phyloP scores from a whole-genome alignment of 805 yeast genomes.

The Maudiozyma bulderi region DNA sequence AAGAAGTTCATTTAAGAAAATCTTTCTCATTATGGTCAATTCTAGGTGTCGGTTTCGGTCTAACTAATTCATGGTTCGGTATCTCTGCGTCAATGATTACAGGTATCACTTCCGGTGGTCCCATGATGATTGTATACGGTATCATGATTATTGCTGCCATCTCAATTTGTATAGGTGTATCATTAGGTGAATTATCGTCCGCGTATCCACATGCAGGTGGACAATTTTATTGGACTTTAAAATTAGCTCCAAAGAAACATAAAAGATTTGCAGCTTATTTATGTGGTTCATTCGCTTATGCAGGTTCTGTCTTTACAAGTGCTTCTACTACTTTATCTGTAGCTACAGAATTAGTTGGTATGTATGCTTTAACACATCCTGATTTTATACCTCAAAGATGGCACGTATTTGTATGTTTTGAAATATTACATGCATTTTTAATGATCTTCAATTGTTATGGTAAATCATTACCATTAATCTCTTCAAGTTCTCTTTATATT shows the following conservation, averaged over 20 bases:
- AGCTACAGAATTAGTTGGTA: conserved; percentile 46
- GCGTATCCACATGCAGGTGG: conserved; percentile 60
- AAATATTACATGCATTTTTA: conserved; percentile 37
- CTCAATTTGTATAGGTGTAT: conserved; percentile 41
- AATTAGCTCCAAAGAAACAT: conserved; percentile 40
- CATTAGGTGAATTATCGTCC: conserved; percentile 45
- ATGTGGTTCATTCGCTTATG: conserved; percentile 58
- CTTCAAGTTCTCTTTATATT: conserved; percentile 43
- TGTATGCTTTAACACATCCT: conserved; percentile 32
- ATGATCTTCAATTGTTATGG: conserved; percentile 49
- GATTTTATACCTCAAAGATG: conserved; percentile 37
- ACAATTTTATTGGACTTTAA: conserved; percentile 52
- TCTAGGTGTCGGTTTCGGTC: conserved; percentile 52
- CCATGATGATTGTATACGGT: conserved; percentile 50
- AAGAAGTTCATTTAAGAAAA: conserved; percentile 29
- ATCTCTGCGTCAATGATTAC: conserved; percentile 50
- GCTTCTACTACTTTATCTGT: conserved; percentile 53
- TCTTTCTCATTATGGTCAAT: conserved; percentile 42
- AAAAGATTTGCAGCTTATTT: conserved; percentile 42
- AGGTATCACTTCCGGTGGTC: conserved; percentile 52
- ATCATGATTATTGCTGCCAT: conserved; percentile 43
- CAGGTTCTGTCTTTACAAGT: conserved; percentile 54
- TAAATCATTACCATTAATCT: conserved; percentile 42
- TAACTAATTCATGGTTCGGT: conserved; percentile 59
- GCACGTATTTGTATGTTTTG: conserved; percentile 48